These are phyloP conservation scores for Fusarium ramigenum DNA, from an alignment of 2,329 filamentous ascomycete genomes.

Conservation along the genomic window DNA sequence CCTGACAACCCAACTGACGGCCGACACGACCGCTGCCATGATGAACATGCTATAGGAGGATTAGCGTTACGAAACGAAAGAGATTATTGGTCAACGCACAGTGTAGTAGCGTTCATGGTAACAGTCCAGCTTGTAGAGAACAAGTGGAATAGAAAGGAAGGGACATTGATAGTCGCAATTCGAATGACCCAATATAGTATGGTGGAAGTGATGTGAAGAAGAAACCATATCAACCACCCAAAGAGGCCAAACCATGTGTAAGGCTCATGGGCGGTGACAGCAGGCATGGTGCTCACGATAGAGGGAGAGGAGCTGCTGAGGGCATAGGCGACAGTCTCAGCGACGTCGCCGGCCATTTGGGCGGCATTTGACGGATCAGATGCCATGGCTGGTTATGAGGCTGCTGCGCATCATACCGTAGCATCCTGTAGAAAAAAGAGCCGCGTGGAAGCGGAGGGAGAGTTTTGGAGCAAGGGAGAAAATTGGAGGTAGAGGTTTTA, in stretches of 20 bases:
- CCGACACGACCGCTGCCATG: conserved; percentile 79
- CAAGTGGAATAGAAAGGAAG: conserved; percentile 87
- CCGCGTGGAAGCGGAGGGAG: conserved; percentile 35
- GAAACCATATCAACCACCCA: conserved; percentile 62
- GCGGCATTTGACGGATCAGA: conserved; percentile 53
- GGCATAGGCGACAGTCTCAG: conserved; percentile 46
- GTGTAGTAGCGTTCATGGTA: conserved; percentile 97
- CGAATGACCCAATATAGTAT: conserved; percentile 82
- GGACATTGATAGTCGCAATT: conserved; percentile 87
- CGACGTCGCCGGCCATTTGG: conserved; percentile 46
- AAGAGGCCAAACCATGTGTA: conserved; percentile 68
- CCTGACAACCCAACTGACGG: conserved; percentile 89
- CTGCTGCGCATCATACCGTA: conserved; percentile 45
- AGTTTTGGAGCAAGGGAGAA: conserved; percentile 22
- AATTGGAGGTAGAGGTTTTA: conserved; percentile 34
- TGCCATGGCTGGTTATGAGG: conserved; percentile 51
- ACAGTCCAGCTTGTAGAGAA: conserved; percentile 95
- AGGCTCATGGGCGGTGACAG: conserved; percentile 51
- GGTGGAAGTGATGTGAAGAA: conserved; percentile 65
- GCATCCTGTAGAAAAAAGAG: conserved; percentile 49
- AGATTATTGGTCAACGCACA: conserved; percentile 64
- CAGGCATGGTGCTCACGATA: conserved; percentile 49
- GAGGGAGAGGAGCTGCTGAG: conserved; percentile 50
- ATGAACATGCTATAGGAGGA: conserved; percentile 72
- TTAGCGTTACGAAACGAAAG: conserved; percentile 18